Evolutionary conservation across 805 yeast species (phyloP).

Genomic region (Schizosaccharomyces octosporus): DNA sequence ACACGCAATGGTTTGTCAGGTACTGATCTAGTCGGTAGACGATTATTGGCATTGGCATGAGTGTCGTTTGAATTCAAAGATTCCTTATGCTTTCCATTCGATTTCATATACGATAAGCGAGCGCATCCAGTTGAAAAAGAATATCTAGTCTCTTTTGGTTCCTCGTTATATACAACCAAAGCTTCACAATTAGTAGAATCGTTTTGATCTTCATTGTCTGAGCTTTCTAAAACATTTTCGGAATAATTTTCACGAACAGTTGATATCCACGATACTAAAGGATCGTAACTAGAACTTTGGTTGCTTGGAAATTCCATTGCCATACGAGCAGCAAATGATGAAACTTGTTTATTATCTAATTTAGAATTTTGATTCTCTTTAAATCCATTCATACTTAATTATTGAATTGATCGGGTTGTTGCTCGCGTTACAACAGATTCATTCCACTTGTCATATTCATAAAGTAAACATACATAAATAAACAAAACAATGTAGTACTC

Average conservation of each 20-base stretch:
- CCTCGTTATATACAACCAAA: background rate
- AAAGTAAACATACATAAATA: no score
- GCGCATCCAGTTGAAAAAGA: background rate
- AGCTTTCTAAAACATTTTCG: background rate
- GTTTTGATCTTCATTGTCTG: background rate
- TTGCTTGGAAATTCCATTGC: background rate
- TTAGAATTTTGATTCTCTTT: background rate
- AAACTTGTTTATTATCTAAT: background rate
- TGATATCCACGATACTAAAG: background rate
- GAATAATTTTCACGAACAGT: background rate
- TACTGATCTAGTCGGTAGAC: no score
- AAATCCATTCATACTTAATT: background rate
- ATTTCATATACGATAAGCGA: background rate
- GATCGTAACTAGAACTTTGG: background rate
- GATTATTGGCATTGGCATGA: no score
- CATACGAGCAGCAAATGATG: background rate
- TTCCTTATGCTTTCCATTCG: background rate
- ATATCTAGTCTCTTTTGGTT: background rate
- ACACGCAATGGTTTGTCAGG: no score
- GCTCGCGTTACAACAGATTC: no score
- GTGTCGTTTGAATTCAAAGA: background rate
- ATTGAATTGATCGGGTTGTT: background rate
- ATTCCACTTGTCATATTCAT: no score
- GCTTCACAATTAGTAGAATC: background rate
- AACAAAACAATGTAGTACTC: no score